Conservation (phyloP, 495 filamentous ascomycete species). For the Penicillium simplicissimum region DNA sequence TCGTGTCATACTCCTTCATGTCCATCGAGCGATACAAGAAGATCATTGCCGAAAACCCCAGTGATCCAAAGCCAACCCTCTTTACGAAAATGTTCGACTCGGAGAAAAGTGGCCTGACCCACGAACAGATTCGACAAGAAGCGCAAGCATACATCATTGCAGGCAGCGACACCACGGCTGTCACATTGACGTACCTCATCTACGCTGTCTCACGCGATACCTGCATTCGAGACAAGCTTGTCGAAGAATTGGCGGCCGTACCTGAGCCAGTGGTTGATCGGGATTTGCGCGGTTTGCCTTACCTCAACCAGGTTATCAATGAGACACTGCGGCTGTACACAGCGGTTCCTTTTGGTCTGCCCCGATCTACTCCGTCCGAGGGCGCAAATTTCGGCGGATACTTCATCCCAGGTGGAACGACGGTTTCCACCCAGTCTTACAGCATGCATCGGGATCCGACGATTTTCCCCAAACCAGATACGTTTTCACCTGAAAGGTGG, state of each 20-base stretch:
- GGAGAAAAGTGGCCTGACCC: conserved; percentile 36
- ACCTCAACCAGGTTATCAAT: conserved; percentile 39
- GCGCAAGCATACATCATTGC: conserved; percentile 52
- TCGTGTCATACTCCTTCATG: conserved; percentile 37
- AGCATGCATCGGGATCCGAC: conserved; percentile 41
- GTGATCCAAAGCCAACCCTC: conserved; percentile 41
- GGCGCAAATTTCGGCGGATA: conserved; percentile 31
- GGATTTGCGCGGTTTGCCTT: conserved; percentile 41
- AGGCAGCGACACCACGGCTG: conserved; percentile 52
- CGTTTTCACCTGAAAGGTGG: conserved; percentile 48
- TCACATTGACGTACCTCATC: conserved; percentile 44
- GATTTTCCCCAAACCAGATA: conserved; percentile 35
- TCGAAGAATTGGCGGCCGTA: conserved; percentile 42
- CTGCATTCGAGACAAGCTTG: conserved; percentile 37
- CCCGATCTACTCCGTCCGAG: conserved; percentile 37
- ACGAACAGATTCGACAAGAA: conserved; percentile 42
- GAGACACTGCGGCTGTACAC: conserved; percentile 58
- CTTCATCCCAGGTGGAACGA: conserved; percentile 33
- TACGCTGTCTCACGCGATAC: conserved; percentile 36
- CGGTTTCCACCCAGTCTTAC: conserved; percentile 44
- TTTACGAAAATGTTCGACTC: conserved; percentile 50
- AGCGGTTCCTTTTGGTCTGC: conserved; percentile 46
- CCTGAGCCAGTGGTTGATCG: conserved; percentile 36
- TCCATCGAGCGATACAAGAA: conserved; percentile 45
- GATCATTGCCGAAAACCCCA: conserved; percentile 39